Percentiles rank a stretch among this genome's conserved stretches.
These are phyloP conservation scores for Stramenopiles sp. DNA, from an alignment of 352 stramenopile species.

Conservation along the genomic window DNA sequence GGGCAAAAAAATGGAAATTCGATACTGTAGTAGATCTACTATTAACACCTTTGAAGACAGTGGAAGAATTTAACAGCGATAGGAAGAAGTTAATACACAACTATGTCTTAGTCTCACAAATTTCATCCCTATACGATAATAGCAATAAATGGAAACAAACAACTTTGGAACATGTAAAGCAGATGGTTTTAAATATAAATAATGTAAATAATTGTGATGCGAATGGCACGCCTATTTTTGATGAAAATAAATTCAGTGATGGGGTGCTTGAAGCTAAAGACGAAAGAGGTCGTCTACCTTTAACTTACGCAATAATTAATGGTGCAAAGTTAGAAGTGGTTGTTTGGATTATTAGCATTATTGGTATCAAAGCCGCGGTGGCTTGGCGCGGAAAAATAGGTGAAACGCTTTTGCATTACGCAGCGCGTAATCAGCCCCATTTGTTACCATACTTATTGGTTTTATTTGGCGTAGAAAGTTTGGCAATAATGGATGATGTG, in stretches of 20 bases:
- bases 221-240: background rate
- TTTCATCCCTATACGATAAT: background rate
- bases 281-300: background rate
- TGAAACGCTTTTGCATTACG: constrained; percentile 1
- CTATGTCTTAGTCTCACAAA: background rate
- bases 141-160: constrained; percentile 2
- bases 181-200: background rate
- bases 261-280: background rate
- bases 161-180: background rate
- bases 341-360: background rate
- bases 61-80: background rate
- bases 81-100: background rate
- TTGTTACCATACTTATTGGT: background rate
- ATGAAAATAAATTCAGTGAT: background rate
- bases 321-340: background rate
- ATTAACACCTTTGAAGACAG: background rate
- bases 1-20: constrained; percentile 7
- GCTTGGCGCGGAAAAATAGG: background rate
- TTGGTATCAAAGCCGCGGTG: background rate
- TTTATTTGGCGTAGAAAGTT: background rate
- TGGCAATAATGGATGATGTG: background rate
- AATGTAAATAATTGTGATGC: background rate
- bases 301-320: constrained; percentile 5
- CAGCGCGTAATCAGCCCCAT: background rate
- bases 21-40: background rate